Percentiles rank a stretch among this genome's conserved stretches.
phyloP scores from a whole-genome alignment of 306 rosid species.

The Hippophae gyantsensis region DNA sequence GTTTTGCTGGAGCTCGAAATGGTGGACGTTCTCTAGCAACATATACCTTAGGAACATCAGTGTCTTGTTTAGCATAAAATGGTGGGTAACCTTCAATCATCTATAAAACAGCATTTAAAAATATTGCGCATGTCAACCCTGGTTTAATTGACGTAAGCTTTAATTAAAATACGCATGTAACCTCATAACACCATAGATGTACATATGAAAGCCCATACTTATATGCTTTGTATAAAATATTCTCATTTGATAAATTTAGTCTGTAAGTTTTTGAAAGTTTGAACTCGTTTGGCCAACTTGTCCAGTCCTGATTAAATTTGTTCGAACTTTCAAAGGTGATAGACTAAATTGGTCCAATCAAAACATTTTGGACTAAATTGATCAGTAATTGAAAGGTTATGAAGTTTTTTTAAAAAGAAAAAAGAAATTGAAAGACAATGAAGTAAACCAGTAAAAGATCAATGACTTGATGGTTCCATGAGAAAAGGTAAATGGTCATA shows the following conservation, averaged over 20 bases:
- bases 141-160: background rate
- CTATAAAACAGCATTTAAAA: constrained; percentile 31
- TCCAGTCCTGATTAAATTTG: too few relatives aligned
- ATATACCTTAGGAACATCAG: constrained; percentile 55
- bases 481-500: background rate
- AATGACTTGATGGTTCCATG: background rate
- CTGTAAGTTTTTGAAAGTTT: too few relatives aligned
- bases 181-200: background rate
- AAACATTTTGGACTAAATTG: too few relatives aligned
- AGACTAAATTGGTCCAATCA: too few relatives aligned
- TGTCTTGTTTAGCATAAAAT: constrained; percentile 52
- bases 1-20: constrained; percentile 65
- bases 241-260: too few relatives aligned
- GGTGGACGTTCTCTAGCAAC: constrained; percentile 69
- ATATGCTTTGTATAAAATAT: background rate
- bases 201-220: background rate
- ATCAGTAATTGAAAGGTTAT: too few relatives aligned
- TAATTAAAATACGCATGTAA: too few relatives aligned
- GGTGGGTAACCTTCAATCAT: constrained; percentile 92
- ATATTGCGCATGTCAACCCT: constrained; percentile 17
- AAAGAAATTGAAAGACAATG: too few relatives aligned
- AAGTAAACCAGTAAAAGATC: too few relatives aligned
- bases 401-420: too few relatives aligned
- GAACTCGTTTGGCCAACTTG: too few relatives aligned
- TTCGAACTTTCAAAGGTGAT: too few relatives aligned